A percentile compares a stretch with the other conserved stretches of the same genome.
Conservation (phyloP, 345 rosid species). For the Citrus reticulata region DNA sequence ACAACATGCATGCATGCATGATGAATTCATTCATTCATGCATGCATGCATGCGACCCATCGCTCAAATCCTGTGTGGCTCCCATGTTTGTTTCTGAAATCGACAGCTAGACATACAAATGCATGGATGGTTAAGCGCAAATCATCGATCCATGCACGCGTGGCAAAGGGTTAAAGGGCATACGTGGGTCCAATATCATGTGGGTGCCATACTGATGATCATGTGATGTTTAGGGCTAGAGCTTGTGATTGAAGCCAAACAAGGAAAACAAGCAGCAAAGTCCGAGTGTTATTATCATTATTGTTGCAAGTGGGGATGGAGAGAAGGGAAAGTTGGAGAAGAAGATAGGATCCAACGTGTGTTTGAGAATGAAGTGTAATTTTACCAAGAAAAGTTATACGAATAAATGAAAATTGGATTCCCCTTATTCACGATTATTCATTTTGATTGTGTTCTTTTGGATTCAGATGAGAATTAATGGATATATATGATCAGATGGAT, state of each 20-base stretch:
- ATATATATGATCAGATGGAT: not conserved
- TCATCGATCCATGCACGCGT: conserved; percentile 10
- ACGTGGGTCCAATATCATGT: conserved; percentile 26
- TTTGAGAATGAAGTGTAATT: conserved; percentile 13
- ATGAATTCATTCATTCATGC: not conserved
- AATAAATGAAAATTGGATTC: not conserved
- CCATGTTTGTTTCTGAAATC: not conserved
- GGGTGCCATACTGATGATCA: conserved; percentile 29
- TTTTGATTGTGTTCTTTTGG: not conserved
- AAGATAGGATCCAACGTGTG: conserved; percentile 30
- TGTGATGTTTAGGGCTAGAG: conserved; percentile 22
- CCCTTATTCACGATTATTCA: not conserved
- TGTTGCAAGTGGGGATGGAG: conserved; percentile 14
- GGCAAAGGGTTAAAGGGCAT: not conserved
- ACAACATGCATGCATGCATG: conserved; percentile 2
- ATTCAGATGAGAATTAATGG: not conserved
- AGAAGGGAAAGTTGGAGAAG: conserved; percentile 10
- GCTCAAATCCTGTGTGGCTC: not conserved
- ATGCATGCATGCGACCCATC: not conserved
- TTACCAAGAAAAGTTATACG: not conserved
- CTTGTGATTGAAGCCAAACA: conserved; percentile 16
- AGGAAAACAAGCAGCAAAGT: not conserved
- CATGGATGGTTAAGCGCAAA: not conserved
- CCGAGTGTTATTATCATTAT: not conserved
- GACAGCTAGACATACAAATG: conserved; percentile 2